These are phyloP conservation scores for Carex scoparia DNA, from an alignment of 176 grass and related monocot genomes.

Conservation along the genomic window DNA sequence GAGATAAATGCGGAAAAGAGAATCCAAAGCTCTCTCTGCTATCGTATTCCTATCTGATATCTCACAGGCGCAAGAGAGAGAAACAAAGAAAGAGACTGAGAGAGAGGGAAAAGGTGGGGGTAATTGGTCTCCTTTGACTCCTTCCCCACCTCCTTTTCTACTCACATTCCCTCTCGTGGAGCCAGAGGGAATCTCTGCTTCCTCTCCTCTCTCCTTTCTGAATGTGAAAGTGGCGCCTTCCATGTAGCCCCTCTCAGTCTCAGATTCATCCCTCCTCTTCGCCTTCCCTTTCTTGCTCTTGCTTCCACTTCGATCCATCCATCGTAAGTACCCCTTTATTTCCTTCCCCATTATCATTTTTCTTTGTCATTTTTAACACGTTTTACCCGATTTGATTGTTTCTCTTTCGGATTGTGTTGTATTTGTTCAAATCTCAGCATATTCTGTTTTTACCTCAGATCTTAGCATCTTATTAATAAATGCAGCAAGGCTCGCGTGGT, in stretches of 20 bases:
- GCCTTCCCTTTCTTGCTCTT: conserved; percentile 21
- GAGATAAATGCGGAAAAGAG: conserved; percentile 15
- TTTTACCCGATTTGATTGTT: not conserved
- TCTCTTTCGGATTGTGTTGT: not conserved
- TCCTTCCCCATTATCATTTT: not conserved
- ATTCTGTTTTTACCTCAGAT: not conserved
- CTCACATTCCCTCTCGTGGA: conserved; percentile 13
- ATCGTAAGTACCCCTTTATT: not conserved
- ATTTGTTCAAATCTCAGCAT: not conserved
- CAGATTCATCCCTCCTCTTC: not conserved
- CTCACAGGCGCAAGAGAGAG: conserved; percentile 5
- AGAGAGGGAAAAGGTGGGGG: not conserved
- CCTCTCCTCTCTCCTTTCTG: not conserved
- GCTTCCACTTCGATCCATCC: not conserved
- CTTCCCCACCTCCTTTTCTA: not conserved
- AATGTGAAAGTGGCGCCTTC: not conserved
- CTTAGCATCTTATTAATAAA: not conserved
- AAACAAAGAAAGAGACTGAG: not conserved
- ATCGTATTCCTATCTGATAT: not conserved
- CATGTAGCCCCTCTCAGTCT: conserved; percentile 5
- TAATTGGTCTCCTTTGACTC: not conserved
- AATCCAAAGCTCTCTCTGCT: not conserved
- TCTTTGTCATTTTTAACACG: not conserved
- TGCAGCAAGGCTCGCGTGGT: not conserved
- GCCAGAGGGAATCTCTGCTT: not conserved